Evolutionary conservation across 306 rosid genomes (phyloP).

Genomic region (Prunus mongolica): DNA sequence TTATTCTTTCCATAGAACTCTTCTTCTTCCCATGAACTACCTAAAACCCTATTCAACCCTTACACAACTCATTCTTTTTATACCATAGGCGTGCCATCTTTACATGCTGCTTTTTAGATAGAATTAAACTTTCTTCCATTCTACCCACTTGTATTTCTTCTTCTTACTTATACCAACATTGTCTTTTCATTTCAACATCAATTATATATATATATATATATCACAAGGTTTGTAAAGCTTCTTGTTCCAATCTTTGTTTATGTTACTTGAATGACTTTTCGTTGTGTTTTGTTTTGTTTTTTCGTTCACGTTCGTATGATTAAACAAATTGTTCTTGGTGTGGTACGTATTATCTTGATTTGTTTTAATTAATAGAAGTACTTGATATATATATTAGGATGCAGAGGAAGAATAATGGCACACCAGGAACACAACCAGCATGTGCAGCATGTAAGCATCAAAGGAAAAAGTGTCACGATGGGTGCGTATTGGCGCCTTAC

Average conservation of each 20-base stretch:
- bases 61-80: constrained; percentile 29
- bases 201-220: not conserved
- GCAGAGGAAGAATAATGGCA: constrained; percentile 39
- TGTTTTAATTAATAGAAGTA: not conserved
- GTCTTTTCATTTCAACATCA: constrained; percentile 33
- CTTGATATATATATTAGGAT: constrained; percentile 21
- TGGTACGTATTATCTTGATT: not conserved
- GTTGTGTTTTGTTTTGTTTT: not conserved
- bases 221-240: constrained; percentile 34
- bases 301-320: not conserved
- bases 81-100: constrained; percentile 42
- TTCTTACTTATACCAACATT: constrained; percentile 38
- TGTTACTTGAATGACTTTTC: not conserved
- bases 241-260: constrained; percentile 14
- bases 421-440: constrained; percentile 44
- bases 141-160: constrained; percentile 3
- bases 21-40: constrained; percentile 49
- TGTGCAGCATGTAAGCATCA: constrained; percentile 92
- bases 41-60: constrained; percentile 47
- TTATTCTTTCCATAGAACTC: not conserved
- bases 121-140: not conserved
- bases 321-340: not conserved
- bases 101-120: constrained; percentile 35
- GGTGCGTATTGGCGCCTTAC: constrained; percentile 58
- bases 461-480: constrained; percentile 64